These are phyloP conservation scores for Coemansia sp. DNA, from an alignment of 192 early-diverging fungal genomes.

Conservation along the genomic window DNA sequence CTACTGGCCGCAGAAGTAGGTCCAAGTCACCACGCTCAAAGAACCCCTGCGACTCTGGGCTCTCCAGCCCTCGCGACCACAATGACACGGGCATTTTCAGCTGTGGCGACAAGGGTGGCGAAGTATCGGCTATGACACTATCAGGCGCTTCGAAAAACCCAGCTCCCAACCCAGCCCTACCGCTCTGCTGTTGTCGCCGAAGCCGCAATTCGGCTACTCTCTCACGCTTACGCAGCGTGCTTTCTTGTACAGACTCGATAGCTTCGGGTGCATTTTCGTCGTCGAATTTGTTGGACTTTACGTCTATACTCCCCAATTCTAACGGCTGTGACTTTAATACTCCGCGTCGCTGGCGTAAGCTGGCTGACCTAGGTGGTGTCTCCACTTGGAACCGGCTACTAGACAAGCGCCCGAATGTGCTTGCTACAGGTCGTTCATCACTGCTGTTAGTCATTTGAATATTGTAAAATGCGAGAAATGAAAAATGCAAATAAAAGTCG, in stretches of 20 bases:
- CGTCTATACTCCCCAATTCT: conserved; percentile 5
- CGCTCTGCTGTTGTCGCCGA: conserved; percentile 20
- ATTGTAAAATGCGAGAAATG: background rate
- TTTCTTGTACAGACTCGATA: conserved; percentile 22
- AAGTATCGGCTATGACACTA: background rate
- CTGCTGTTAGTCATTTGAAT: background rate
- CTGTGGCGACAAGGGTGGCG: background rate
- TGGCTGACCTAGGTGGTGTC: conserved; percentile 25
- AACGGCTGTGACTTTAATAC: conserved; percentile 12
- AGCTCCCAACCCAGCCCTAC: background rate
- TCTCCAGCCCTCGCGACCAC: background rate
- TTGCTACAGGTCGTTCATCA: background rate
- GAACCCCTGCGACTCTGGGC: conserved; percentile 28
- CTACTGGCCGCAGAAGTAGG: conserved; percentile 35
- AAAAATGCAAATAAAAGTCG: background rate
- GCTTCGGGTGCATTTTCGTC: background rate
- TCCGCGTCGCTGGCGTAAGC: conserved; percentile 35
- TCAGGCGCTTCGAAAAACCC: background rate
- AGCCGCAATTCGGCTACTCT: conserved; percentile 46
- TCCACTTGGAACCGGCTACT: conserved; percentile 10
- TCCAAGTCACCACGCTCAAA: conserved; percentile 41
- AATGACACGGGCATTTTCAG: no score
- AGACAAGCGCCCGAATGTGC: background rate
- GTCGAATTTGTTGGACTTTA: background rate
- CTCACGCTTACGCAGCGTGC: conserved; percentile 42